Evolutionary conservation across 164 flowering plant genomes (phyloP).

Genomic region (Platanus orientalis): DNA sequence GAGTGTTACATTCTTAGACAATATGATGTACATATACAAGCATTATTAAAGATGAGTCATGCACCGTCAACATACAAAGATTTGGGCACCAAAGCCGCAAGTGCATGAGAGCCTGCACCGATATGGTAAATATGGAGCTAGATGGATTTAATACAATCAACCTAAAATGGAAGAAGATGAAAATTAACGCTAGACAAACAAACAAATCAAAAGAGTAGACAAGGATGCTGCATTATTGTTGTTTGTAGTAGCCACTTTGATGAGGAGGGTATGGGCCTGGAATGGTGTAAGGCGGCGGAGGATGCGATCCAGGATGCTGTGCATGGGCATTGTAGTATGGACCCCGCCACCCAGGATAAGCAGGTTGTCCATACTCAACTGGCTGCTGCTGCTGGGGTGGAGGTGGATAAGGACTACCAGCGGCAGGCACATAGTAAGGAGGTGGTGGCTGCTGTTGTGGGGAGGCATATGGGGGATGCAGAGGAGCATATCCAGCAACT

Average conservation of each 20-base stretch:
- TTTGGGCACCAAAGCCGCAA: too few species aligned
- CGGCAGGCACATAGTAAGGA: constrained; percentile 48
- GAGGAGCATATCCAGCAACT: constrained; percentile 42
- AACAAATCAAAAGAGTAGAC: constrained; percentile 8
- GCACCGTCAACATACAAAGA: too few species aligned
- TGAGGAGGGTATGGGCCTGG: constrained; percentile 66
- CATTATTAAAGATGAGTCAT: too few species aligned
- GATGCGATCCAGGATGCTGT: constrained; percentile 69
- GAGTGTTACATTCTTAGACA: too few species aligned
- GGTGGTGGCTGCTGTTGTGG: constrained; percentile 40
- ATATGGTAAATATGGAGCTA: too few species aligned
- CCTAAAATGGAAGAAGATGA: too few species aligned
- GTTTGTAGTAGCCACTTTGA: constrained; percentile 78
- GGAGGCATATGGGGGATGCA: constrained; percentile 44
- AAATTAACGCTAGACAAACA: background rate
- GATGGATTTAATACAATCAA: too few species aligned
- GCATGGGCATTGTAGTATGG: constrained; percentile 76
- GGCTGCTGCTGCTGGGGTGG: constrained; percentile 49
- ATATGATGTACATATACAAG: too few species aligned
- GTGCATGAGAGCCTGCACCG: too few species aligned
- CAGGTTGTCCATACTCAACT: constrained; percentile 84
- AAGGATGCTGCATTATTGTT: constrained; percentile 20
- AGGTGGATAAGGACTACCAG: constrained; percentile 49
- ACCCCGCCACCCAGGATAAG: constrained; percentile 92
- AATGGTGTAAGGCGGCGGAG: constrained; percentile 74